A percentile compares a stretch with the other conserved stretches of the same genome.
Evolutionary conservation across 2,329 filamentous ascomycete genomes (phyloP).

Genomic region (Pyrenochaeta sp.): DNA sequence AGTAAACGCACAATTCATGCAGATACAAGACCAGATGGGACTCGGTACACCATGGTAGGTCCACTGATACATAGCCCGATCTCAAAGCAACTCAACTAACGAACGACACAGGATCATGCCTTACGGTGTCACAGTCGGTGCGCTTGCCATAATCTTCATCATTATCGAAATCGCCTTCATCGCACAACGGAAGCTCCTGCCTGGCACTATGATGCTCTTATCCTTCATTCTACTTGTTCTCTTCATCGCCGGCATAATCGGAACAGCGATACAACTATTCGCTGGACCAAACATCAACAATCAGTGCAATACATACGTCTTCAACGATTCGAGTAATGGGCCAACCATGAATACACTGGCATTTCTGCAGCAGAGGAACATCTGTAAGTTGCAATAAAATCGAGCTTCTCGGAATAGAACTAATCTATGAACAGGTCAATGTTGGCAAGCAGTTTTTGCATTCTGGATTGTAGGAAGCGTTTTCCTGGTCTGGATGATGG

Average conservation of each 20-base stretch:
- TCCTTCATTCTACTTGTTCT: conserved; percentile 69
- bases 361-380: conserved; percentile 69
- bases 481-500: conserved; percentile 73
- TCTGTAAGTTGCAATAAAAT: conserved; percentile 58
- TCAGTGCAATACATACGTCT: conserved; percentile 67
- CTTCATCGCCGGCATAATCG: conserved; percentile 69
- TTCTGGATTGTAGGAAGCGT: conserved; percentile 70
- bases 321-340: conserved; percentile 54
- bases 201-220: conserved; percentile 66
- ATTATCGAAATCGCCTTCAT: conserved; percentile 66
- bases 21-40: conserved; percentile 63
- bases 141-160: conserved; percentile 66
- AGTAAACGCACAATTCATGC: conserved; percentile 68
- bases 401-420: conserved; percentile 1
- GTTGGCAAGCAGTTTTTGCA: conserved; percentile 70
- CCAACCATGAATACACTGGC: conserved; percentile 65
- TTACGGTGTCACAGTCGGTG: conserved; percentile 67
- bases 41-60: conserved; percentile 68
- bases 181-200: conserved; percentile 64
- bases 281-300: conserved; percentile 65
- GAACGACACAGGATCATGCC: conserved; percentile 65
- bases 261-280: conserved; percentile 69
- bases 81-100: conserved; percentile 9
- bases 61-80: conserved; percentile 1
- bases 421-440: conserved; percentile 57